Evolutionary conservation across 257 asterid species (phyloP), one percentile per base, ranked within the genome.

Genomic region (Leptodermis oblonga): DNA sequence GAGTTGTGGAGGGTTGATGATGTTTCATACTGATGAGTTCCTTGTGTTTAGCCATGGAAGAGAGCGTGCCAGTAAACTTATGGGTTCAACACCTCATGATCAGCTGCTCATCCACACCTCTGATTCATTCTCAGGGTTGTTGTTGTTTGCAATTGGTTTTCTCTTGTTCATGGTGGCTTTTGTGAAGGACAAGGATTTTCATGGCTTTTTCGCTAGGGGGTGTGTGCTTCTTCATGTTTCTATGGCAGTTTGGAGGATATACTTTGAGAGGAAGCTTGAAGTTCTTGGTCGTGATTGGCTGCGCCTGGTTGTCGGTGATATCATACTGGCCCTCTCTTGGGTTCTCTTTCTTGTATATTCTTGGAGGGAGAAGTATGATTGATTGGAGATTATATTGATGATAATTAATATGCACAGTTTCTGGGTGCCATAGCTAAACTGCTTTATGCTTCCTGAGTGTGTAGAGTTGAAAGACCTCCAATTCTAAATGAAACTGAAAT

Each of bases 321-420:
- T 81, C 33, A 87, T 81, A 23, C 79, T 92, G 71, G 97, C 79
- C 2, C 82, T 92, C 66, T 90, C 97, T 0, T 92, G 98, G 98
- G 87, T 90, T 62, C 80, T 90, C 75, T 86, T 86, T 80, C 90
- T 92, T 18, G 90, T 79, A 54, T 92, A 81, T 71, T 81, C 96
- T 30, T 90, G 98, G 98, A 90, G 96, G 75, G 98, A 90, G 87
- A 92, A 92, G 79, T 92, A 92, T 75, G 98, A 92, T 77, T 91
- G 65, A 71, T 26, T 71, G 36, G 60, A 37, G 54, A 22, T 51
- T 71, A 46, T n/a, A 30, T 33, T 33, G 41, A n/a, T 28, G 26
- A 45, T 59, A 58, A 34, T 61, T 3, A 22, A 73, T 42, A 7
- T 14, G 11, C 25, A 43, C 11, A 58, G 52, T 23, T 18, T 4